Base-by-base conservation (phyloP, 2,329 filamentous ascomycete genomes). In the Colletotrichum aenigma region DNA sequence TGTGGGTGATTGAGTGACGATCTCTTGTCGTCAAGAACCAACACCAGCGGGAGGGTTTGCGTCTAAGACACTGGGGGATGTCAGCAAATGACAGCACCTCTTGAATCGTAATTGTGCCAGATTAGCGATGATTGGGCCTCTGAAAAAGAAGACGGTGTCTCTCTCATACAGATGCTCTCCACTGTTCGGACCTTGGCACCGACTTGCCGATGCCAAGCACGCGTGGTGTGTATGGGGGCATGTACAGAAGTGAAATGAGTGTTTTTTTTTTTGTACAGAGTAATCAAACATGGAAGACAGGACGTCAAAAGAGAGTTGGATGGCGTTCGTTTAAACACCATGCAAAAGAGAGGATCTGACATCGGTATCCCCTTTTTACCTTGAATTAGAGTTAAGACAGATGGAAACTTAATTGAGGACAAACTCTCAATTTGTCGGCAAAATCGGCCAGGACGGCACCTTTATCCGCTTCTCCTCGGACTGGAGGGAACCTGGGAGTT, bases 371-470 rank as follows among this genome's bases (percentile, higher is more conserved):
- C 16, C 28, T 52, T 21, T 64, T 43, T 67, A 72, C 62, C 62
- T 72, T 52, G 43, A 48, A 30, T 43, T 64, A 72, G 34, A 72
- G 69, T 64, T 72, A 43, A 43, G 43, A 56, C 72, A 66, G 12
- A 36, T 15, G 28, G 38, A 64, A 75, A 56, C 61, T 71, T 32
- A 72, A 75, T 67, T 55, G 68, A 8, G 26, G 15, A 34, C 26
- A 61, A 15, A 62, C 34, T 36, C 18, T n/a, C 4, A 32, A 24
- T 71, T 71, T 62, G 62, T 28, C 69, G 72, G 62, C 55, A 62
- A 67, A 60, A 66, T 56, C 72, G 68, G 72, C 68, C 28, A n/a
- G 21, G 26, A 43, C 66, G 72, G 72, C 61, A 75, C 28, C 21
- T 16, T 18, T 70, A 68, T 30, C 70, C 66, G 58, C 15, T 16